phyloP scores from a whole-genome alignment of 352 stramenopile species.

The Pythium aphanidermatum region DNA sequence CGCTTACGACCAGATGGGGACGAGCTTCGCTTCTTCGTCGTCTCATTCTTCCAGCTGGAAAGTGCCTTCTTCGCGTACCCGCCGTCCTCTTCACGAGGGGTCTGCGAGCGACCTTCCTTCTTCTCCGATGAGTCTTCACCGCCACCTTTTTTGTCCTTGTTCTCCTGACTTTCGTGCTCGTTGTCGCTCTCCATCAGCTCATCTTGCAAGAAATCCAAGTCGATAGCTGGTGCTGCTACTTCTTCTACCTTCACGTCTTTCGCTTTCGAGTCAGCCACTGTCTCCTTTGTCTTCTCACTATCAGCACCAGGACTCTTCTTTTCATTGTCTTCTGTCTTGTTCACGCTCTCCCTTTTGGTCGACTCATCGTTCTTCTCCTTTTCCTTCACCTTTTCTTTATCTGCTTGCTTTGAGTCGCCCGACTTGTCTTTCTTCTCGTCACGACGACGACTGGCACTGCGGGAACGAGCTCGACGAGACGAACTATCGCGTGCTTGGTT shows the following conservation, averaged over 20 bases:
- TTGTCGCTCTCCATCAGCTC: conserved; percentile 39
- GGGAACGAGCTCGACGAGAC: conserved; percentile 26
- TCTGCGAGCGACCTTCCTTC: conserved; percentile 25
- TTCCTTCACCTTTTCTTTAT: conserved; percentile 19
- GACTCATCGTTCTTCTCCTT: background rate
- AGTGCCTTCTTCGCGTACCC: conserved; percentile 24
- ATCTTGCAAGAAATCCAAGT: conserved; percentile 79
- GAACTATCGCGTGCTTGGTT: conserved; percentile 22
- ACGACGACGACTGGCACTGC: conserved; percentile 33
- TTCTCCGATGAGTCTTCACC: conserved; percentile 28
- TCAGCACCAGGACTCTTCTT: conserved; percentile 15
- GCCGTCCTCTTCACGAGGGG: conserved; percentile 16
- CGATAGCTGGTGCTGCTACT: conserved; percentile 73
- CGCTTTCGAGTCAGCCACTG: conserved; percentile 17
- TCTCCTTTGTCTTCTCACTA: conserved; percentile 7
- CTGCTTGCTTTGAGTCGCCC: conserved; percentile 16
- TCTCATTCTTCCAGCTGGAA: conserved; percentile 26
- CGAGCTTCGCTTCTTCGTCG: conserved; percentile 22
- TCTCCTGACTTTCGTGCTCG: conserved; percentile 20
- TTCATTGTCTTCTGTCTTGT: conserved; percentile 28
- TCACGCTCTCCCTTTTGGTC: conserved; percentile 13
- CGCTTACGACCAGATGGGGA: conserved; percentile 25
- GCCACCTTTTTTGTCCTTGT: no score
- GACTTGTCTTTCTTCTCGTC: conserved; percentile 22
- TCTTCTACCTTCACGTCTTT: conserved; percentile 78